Evolutionary conservation across 164 flowering plant genomes (phyloP).

Genomic region (Litsea cubeba): DNA sequence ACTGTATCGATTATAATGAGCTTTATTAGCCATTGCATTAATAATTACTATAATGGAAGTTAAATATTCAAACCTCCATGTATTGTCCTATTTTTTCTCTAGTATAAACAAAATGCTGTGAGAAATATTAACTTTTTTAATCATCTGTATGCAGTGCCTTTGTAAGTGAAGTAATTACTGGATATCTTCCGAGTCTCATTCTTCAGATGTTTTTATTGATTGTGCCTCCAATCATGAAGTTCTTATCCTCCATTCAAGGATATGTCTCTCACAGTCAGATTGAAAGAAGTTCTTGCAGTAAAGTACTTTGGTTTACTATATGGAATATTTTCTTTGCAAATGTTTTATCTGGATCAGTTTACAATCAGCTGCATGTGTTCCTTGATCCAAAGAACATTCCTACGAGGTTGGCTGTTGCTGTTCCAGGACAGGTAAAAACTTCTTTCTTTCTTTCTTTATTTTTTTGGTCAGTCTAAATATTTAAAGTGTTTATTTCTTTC

Average conservation of each 20-base stretch:
- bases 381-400: slow-evolving; percentile 79
- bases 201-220: slow-evolving; percentile 63
- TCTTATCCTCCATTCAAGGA: slow-evolving; percentile 80
- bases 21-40: too few species aligned
- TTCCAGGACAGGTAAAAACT: slow-evolving; percentile 74
- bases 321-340: slow-evolving; percentile 95
- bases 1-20: too few species aligned
- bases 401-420: slow-evolving; percentile 55
- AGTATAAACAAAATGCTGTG: background rate
- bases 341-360: slow-evolving; percentile 75
- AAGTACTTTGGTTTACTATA: slow-evolving; percentile 72
- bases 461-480: background rate
- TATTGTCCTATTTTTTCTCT: background rate
- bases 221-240: slow-evolving; percentile 79
- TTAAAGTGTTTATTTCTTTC: background rate
- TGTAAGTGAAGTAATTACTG: slow-evolving; percentile 77
- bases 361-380: slow-evolving; percentile 35
- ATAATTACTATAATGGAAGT: too few species aligned
- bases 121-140: background rate
- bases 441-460: background rate
- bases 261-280: slow-evolving; percentile 64
- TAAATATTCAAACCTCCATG: too few species aligned
- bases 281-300: slow-evolving; percentile 76
- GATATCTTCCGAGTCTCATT: slow-evolving; percentile 94
- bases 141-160: slow-evolving; percentile 46